Conservation (phyloP, 2,329 filamentous ascomycete species). For the Chaetomiaceae sp. region DNA sequence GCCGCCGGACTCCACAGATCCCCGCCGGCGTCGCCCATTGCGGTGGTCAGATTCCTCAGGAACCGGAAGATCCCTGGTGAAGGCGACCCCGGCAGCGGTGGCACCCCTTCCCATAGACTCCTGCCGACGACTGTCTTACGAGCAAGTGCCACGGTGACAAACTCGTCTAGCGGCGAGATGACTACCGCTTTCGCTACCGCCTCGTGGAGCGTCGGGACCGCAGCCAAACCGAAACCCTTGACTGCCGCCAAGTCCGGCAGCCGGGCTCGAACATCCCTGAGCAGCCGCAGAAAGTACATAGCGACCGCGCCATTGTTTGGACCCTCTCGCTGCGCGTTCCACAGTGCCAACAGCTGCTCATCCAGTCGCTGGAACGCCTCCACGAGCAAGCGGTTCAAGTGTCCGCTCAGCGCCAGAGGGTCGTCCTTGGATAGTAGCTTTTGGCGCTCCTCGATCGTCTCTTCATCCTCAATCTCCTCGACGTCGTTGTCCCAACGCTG, state of each 20-base stretch:
- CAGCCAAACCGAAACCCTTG: conserved; percentile 52
- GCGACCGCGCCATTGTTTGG: conserved; percentile 49
- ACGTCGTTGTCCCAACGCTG: conserved; percentile 73
- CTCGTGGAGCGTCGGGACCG: conserved; percentile 61
- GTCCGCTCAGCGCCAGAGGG: conserved; percentile 34
- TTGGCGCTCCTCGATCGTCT: conserved; percentile 62
- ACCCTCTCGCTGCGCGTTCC: conserved; percentile 42
- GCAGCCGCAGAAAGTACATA: conserved; percentile 65
- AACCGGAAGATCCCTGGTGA: conserved; percentile 71
- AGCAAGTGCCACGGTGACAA: conserved; percentile 39
- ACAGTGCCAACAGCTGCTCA: conserved; percentile 47
- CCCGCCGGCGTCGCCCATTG: conserved; percentile 65
- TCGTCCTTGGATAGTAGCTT: conserved; percentile 62
- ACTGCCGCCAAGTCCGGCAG: conserved; percentile 51
- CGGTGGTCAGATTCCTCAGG: conserved; percentile 56
- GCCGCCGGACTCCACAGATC: conserved; percentile 78
- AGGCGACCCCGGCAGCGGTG: conserved; percentile 70
- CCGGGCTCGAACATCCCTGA: conserved; percentile 67
- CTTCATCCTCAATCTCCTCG: conserved; percentile 69
- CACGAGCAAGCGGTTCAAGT: conserved; percentile 31
- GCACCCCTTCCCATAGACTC: conserved; percentile 75
- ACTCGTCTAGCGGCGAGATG: conserved; percentile 43
- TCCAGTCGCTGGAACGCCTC: conserved; percentile 46
- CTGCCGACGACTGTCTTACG: conserved; percentile 53
- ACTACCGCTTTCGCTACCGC: conserved; percentile 53